A percentile compares a stretch with the other conserved stretches of the same genome.
phyloP scores from a whole-genome alignment of 495 filamentous ascomycete species.

The Neurospora sp. region DNA sequence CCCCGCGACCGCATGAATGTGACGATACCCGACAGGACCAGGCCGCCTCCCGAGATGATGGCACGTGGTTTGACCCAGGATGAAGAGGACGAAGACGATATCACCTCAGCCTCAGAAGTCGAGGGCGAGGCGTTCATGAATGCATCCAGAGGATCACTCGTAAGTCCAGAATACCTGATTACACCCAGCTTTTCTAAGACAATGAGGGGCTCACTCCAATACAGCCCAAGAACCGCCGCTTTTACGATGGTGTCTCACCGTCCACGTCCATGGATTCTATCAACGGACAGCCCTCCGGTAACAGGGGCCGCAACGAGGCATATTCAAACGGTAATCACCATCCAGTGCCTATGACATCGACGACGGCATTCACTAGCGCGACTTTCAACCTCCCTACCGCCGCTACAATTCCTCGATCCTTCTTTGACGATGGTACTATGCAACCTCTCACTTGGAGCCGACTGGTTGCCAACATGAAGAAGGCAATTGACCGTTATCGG shows the following conservation, averaged over 20 bases:
- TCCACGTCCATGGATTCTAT: conserved; percentile 89
- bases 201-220: neutral
- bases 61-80: conserved; percentile 73
- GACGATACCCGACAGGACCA: conserved; percentile 78
- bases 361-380: conserved; percentile 57
- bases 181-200: neutral
- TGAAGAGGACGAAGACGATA: conserved; percentile 72
- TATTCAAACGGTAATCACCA: conserved; percentile 36
- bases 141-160: conserved; percentile 38
- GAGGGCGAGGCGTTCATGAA: conserved; percentile 50
- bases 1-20: conserved; percentile 82
- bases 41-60: conserved; percentile 87
- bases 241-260: conserved; percentile 69
- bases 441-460: conserved; percentile 76
- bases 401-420: conserved; percentile 61
- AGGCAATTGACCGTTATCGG: conserved; percentile 75
- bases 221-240: conserved; percentile 50
- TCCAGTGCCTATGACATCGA: conserved; percentile 47
- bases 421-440: conserved; percentile 72
- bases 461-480: conserved; percentile 81
- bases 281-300: conserved; percentile 45
- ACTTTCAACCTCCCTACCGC: conserved; percentile 43
- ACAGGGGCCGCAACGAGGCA: conserved; percentile 32
- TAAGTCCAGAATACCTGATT: conserved; percentile 19
- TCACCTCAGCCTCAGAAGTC: conserved; percentile 72